Evolutionary conservation across 1,284 basidiomycete species (phyloP).

Genomic region (Filobasidium uniguttulatum): DNA sequence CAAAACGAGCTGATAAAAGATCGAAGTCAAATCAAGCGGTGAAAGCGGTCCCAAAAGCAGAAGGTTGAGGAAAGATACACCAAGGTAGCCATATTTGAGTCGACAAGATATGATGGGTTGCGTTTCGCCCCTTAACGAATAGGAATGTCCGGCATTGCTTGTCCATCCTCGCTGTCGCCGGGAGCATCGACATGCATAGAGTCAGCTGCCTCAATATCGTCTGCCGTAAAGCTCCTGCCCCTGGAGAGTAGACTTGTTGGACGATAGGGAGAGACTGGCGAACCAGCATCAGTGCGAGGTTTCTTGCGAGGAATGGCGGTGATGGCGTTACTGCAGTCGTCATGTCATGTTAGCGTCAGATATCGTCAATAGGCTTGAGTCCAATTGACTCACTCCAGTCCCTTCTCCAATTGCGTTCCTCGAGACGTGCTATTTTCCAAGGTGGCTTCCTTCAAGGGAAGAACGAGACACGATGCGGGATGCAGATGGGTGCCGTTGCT

Average conservation of each 20-base stretch:
- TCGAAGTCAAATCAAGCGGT: too few species aligned
- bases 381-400: not conserved
- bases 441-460: not conserved
- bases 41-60: not conserved
- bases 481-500: too few species aligned
- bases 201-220: conserved; percentile 23
- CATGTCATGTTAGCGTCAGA: not conserved
- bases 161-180: not conserved
- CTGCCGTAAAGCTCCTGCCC: conserved; percentile 34
- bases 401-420: not conserved
- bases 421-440: not conserved
- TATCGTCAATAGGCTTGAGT: not conserved
- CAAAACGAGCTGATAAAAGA: too few species aligned
- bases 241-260: conserved; percentile 29
- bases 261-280: conserved; percentile 10
- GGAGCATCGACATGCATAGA: too few species aligned
- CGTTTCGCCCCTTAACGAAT: not conserved
- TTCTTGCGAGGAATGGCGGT: not conserved
- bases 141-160: not conserved
- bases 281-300: not conserved
- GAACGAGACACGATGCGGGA: too few species aligned
- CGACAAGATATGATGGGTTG: not conserved
- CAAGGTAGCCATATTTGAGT: not conserved
- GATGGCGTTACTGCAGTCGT: not conserved
- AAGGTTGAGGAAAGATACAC: not conserved